phyloP scores from a whole-genome alignment of 306 rosid species.

The Arachis hypogaea region DNA sequence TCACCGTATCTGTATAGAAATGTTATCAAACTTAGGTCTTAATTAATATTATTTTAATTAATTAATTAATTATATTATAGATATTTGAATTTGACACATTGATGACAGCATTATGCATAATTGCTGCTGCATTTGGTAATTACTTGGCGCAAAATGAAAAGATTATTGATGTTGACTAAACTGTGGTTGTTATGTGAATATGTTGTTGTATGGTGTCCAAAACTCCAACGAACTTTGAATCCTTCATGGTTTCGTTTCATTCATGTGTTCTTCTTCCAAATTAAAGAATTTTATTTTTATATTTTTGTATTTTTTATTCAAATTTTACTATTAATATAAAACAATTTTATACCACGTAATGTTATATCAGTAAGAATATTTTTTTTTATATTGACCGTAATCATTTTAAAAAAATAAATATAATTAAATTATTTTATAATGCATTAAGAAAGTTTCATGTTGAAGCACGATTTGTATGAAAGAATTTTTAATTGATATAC shows the following conservation, averaged over 20 bases:
- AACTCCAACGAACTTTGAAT: constrained; percentile 61
- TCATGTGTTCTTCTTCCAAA: neutral
- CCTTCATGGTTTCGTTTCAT: neutral
- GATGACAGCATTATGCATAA: neutral
- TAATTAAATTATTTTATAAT: too few species aligned
- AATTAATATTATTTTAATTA: neutral
- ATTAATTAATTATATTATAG: too few species aligned
- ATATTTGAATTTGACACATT: neutral
- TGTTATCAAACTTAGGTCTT: neutral
- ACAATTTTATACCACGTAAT: too few species aligned
- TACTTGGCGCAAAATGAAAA: constrained; percentile 47
- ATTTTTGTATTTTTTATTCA: too few species aligned
- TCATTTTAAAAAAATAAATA: too few species aligned
- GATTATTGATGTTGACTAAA: constrained; percentile 38
- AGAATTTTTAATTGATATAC: neutral
- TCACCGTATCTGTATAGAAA: constrained; percentile 19
- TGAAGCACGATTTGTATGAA: neutral
- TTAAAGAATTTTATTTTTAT: neutral
- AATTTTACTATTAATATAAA: too few species aligned
- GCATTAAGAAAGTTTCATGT: neutral
- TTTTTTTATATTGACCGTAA: too few species aligned
- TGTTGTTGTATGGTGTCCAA: constrained; percentile 44
- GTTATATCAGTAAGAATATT: too few species aligned
- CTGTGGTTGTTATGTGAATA: constrained; percentile 15
- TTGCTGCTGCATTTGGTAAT: constrained; percentile 31